A percentile compares a stretch with the other conserved stretches of the same genome.
Conservation (phyloP, 2,329 filamentous ascomycete species). For the Xylaria sp. region DNA sequence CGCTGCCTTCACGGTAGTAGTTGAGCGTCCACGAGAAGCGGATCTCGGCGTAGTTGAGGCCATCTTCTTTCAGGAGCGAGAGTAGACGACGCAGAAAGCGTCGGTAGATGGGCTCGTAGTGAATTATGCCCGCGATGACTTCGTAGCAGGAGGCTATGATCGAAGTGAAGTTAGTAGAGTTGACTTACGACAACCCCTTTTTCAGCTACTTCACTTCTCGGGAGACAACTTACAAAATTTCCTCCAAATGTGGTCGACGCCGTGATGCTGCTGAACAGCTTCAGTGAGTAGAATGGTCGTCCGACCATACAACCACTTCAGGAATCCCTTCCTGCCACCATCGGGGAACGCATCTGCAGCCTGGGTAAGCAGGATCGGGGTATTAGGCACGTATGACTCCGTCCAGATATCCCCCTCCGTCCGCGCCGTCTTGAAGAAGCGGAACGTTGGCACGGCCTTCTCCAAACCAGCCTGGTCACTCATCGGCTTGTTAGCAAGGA, state of each 20-base stretch:
- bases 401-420: constrained; percentile 58
- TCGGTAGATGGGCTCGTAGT: constrained; percentile 87
- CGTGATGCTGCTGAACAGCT: constrained; percentile 73
- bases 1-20: constrained; percentile 60
- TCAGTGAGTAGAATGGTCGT: constrained; percentile 68
- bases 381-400: constrained; percentile 53
- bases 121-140: constrained; percentile 68
- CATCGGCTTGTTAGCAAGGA: constrained; percentile 57
- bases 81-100: constrained; percentile 68
- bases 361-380: constrained; percentile 51
- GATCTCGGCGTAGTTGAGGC: constrained; percentile 79
- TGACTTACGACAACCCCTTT: neutral
- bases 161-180: constrained; percentile 6
- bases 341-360: constrained; percentile 72
- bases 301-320: constrained; percentile 69
- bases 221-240: constrained; percentile 59
- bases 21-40: constrained; percentile 66
- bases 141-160: constrained; percentile 53
- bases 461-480: constrained; percentile 47
- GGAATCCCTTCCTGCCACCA: constrained; percentile 65
- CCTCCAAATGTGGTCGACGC: constrained; percentile 76
- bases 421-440: constrained; percentile 46
- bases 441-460: constrained; percentile 55
- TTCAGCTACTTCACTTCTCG: neutral
- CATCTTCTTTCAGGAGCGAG: constrained; percentile 67